phyloP scores from a whole-genome alignment of 139 green algal species.

The Micromonas commoda region DNA sequence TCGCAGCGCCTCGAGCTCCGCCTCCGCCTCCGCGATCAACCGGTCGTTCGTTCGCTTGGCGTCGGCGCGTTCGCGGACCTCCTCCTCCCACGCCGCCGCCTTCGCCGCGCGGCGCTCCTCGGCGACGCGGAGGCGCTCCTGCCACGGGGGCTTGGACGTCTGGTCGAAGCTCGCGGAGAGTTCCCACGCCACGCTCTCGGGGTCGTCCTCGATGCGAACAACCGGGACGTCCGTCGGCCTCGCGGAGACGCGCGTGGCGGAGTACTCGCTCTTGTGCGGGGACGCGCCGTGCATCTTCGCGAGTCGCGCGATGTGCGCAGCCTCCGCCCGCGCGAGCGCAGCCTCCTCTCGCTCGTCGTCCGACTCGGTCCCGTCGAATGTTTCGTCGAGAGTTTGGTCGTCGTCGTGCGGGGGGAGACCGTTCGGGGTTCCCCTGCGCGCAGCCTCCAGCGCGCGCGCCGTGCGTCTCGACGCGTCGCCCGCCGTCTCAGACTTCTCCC shows the following conservation, averaged over 20 bases:
- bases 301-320: too few species aligned
- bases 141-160: not conserved
- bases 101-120: not conserved
- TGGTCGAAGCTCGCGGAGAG: not conserved
- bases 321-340: too few species aligned
- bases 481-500: not conserved
- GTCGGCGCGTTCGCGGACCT: not conserved
- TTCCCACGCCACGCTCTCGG: not conserved
- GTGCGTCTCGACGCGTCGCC: not conserved
- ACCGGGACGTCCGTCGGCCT: not conserved
- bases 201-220: not conserved
- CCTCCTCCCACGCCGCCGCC: not conserved
- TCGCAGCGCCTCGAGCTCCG: not conserved
- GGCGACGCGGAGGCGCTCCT: not conserved
- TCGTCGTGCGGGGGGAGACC: too few species aligned
- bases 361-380: too few species aligned
- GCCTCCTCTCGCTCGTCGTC: too few species aligned
- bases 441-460: too few species aligned
- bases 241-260: not conserved
- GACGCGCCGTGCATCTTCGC: too few species aligned
- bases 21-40: not conserved
- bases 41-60: too few species aligned
- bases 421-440: too few species aligned
- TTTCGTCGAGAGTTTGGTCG: too few species aligned
- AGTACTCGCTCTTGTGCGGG: too few species aligned